These are phyloP conservation scores for Boechera stricta DNA, from an alignment of 345 rosid genomes.

Conservation along the genomic window DNA sequence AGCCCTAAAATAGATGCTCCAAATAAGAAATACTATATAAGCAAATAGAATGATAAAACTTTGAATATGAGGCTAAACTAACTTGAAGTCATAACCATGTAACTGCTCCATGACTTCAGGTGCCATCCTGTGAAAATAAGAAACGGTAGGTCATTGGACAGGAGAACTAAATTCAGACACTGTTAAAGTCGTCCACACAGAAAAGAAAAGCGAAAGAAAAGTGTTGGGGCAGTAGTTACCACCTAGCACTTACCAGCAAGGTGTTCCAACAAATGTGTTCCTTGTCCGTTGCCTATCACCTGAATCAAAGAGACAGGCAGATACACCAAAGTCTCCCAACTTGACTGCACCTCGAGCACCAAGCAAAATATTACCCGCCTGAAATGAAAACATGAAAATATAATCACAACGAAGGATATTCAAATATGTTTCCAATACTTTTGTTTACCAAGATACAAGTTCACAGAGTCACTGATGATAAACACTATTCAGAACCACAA, in stretches of 20 bases:
- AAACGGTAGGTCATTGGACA: slow-evolving; percentile 14
- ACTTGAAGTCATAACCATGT: slow-evolving; percentile 99
- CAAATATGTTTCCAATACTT: background rate
- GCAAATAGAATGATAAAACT: slow-evolving; percentile 29
- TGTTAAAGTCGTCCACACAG: background rate
- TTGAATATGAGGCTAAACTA: slow-evolving; percentile 34
- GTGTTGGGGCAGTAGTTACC: slow-evolving; percentile 1
- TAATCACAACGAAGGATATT: background rate
- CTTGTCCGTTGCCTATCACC: slow-evolving; percentile 98
- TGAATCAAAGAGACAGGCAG: slow-evolving; percentile 97
- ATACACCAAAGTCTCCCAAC: slow-evolving; percentile 97
- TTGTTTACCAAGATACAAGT: background rate
- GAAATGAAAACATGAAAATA: slow-evolving; percentile 36
- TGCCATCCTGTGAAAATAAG: slow-evolving; percentile 81
- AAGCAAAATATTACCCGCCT: slow-evolving; percentile 96
- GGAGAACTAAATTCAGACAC: slow-evolving; percentile 6
- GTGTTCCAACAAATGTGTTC: slow-evolving; percentile 99
- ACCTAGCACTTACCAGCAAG: slow-evolving; percentile 76
- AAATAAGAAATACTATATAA: slow-evolving; percentile 39
- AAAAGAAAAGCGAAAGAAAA: slow-evolving; percentile 17
- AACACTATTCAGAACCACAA: slow-evolving; percentile 7
- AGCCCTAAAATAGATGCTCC: slow-evolving; percentile 65
- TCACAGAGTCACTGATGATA: background rate
- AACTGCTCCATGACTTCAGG: slow-evolving; percentile 99
- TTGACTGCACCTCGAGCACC: slow-evolving; percentile 82